These are phyloP conservation scores for Colletotrichum tanaceti DNA, from an alignment of 2,329 filamentous ascomycete genomes.

Conservation along the genomic window DNA sequence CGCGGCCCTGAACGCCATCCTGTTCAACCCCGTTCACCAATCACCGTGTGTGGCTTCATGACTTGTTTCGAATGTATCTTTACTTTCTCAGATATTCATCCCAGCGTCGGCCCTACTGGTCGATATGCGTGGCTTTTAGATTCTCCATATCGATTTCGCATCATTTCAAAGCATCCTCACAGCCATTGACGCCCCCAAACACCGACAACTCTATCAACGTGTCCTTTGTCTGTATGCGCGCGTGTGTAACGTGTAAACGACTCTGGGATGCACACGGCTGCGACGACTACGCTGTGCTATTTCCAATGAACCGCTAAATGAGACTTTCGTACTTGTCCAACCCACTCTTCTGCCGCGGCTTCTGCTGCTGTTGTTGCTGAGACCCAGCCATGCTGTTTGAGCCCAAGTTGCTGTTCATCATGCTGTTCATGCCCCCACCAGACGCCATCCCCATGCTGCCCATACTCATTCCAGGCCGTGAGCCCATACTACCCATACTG, in stretches of 20 bases:
- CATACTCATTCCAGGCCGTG: constrained; percentile 37
- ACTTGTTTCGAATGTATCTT: constrained; percentile 11
- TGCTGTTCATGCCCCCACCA: constrained; percentile 47
- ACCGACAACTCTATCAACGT: constrained; percentile 14
- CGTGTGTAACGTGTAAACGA: constrained; percentile 24
- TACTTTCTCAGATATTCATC: constrained; percentile 1
- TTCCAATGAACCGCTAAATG: constrained; percentile 54
- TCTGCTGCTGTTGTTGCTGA: constrained; percentile 44
- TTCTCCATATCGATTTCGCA: background rate
- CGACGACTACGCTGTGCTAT: constrained; percentile 12
- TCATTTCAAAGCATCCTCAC: background rate
- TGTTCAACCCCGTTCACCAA: background rate
- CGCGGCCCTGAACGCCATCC: background rate
- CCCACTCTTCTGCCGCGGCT: constrained; percentile 60
- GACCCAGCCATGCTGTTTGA: constrained; percentile 44
- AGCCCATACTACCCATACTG: constrained; percentile 40
- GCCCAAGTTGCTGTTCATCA: constrained; percentile 43
- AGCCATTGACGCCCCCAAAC: background rate
- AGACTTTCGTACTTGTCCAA: constrained; percentile 77
- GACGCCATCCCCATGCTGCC: constrained; percentile 45
- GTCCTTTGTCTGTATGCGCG: background rate
- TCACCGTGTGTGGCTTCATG: constrained; percentile 2
- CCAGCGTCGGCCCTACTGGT: constrained; percentile 3
- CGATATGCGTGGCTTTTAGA: background rate
- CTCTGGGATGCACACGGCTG: constrained; percentile 17